Percentiles rank a stretch among this genome's conserved stretches.
Conservation (phyloP, 129 eudicot genomes). For the Logfia minima region DNA sequence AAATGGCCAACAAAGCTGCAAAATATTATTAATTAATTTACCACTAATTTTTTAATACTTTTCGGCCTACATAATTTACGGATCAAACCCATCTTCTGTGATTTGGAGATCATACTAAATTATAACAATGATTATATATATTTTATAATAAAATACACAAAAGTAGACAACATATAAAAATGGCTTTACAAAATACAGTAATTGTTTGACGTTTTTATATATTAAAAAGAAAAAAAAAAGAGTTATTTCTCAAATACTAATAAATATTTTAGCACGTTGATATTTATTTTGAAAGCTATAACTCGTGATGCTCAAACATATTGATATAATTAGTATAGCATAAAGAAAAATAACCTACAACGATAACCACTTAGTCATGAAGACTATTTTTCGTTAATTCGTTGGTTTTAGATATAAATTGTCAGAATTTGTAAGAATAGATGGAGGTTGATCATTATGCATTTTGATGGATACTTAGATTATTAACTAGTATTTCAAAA, state of each 20-base stretch:
- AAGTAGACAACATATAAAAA: background rate
- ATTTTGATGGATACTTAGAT: no score
- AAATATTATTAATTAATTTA: conserved; percentile 12
- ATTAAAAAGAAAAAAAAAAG: no score
- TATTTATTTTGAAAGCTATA: no score
- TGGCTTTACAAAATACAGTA: background rate
- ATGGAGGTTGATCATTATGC: no score
- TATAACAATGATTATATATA: background rate
- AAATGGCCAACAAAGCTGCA: conserved; percentile 23
- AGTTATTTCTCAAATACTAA: background rate
- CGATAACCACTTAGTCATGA: background rate
- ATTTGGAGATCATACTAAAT: background rate
- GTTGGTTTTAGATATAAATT: no score
- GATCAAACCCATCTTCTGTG: conserved; percentile 28
- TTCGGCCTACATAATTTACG: conserved; percentile 30
- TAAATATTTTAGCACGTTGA: no score
- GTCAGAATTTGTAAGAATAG: no score
- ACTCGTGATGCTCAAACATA: no score
- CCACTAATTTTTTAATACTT: conserved; percentile 11
- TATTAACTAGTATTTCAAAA: no score
- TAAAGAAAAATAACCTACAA: no score
- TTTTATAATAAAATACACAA: background rate
- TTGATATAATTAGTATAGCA: no score
- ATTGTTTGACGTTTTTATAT: background rate
- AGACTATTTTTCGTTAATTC: background rate